Evolutionary conservation across 1,284 basidiomycete species (phyloP), one percentile per base, ranked within the genome.

Genomic region (Ceratobasidium sp.): DNA sequence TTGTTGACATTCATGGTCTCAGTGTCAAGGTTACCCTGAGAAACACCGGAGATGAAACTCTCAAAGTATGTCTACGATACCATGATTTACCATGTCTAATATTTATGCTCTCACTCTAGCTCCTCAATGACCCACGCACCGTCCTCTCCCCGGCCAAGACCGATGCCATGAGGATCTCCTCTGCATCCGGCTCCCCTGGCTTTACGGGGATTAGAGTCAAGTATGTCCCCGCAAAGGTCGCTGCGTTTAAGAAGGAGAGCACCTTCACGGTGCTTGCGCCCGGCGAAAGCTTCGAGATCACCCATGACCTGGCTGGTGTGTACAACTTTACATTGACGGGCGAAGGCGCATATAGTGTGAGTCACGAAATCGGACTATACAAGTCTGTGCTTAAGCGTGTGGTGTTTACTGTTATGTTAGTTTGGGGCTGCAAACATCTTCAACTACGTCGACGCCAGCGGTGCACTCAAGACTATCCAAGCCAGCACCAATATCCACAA

Each of bases 161-260:
- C 37, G 79, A 88, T 77, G 84, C 85, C 57, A 88, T 88, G 81
- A 67, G 70, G 76, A 86, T 88, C 81, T 44, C 44, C 43, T 73
- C 70, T 25, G 70, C 43, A 11, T 62, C 70, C 17, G 70, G 70
- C 17, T 37, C 57, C 15, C 70, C 70, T 43, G 52, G 22, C 11
- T 73, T 73, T 29, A 73, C 70, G 22, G 70, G 70, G 0, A 61
- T 73, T 59, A 49, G 52, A 49, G 46, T 32, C 57, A 73, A 73
- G 59, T 73, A 73, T 44, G 70, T 64, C 43, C 70, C 70, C 9
- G 62, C 70, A 32, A 62, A 62, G 57, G 59, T 44, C 2, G 70
- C 59, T 1, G 59, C 70, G 9, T 22, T 73, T 13, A 37, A 66
- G 8, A 32, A 51, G 40, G 56, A 67, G 40, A 59, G 74, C 19